Evolutionary conservation across 768 basidiomycete genomes (phyloP), one percentile per base, ranked within the genome.

Genomic region (Mycena amicta): DNA sequence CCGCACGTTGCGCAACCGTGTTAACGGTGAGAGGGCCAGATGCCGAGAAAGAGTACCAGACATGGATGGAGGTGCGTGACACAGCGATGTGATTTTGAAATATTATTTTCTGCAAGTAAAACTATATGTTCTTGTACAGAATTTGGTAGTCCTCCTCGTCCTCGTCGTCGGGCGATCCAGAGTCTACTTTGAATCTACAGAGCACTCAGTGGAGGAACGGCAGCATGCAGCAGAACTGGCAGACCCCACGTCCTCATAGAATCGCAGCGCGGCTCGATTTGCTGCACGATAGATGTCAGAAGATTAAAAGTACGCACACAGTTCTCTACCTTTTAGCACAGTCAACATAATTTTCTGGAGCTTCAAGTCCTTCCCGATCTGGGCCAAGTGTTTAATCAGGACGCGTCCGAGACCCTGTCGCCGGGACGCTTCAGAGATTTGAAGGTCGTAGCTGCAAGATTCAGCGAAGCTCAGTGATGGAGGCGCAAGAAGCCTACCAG

Each of bases 291-390:
- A n/a, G 43, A 56, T 62, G 30, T 62, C 15, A 22, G 18, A 20
- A 49, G 16, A 29, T 18, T 3, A 27, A 22, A n/a, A 5, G 8
- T 2, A 15, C 16, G 33, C 23, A 20, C 28, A 29, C 22, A 8
- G 13, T 3, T 57, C 72, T n/a, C n/a, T 30, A 91, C 92, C 77
- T 80, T 85, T 87, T 63, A 93, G 80, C 1, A 85, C 89, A 0
- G 92, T 94, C 16, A 94, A 79, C 78, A 88, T 82, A 26, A 90
- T 70, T 67, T 88, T 92, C 37, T 83, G 72, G 87, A 93, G 89
- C 2, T 67, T 59, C 74, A 79, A 89, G 39, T 65, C 68, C 15
- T 65, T 66, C 5, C 82, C 86, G 16, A 93, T 80, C 6, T 71
- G 71, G 22, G 72, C 71, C 20, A 93, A 71, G 22, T 72, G 70